phyloP scores from a whole-genome alignment of 352 stramenopile genomes.

The Globisporangium camurandrum region DNA sequence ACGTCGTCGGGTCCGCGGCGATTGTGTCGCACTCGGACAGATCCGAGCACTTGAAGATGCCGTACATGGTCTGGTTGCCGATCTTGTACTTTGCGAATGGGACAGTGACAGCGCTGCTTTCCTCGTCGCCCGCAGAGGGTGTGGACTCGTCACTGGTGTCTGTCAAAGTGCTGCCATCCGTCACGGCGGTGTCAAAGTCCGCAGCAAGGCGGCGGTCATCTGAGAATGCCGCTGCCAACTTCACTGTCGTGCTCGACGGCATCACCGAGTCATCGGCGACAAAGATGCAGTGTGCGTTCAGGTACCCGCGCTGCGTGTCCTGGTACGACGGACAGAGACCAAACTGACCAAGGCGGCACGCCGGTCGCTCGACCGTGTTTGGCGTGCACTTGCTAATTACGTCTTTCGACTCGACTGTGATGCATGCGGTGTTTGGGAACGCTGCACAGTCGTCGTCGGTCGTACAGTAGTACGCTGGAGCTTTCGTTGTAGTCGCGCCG shows the following conservation, averaged over 20 bases:
- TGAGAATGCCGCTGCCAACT: neutral
- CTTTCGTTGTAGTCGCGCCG: conserved; percentile 3
- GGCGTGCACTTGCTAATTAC: conserved; percentile 76
- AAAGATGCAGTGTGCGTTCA: conserved; percentile 84
- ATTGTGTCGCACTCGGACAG: conserved; percentile 33
- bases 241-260: conserved; percentile 7
- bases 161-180: conserved; percentile 1
- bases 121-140: conserved; percentile 16
- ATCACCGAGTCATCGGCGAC: conserved; percentile 45
- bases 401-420: conserved; percentile 68
- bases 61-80: conserved; percentile 42
- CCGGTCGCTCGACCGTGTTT: conserved; percentile 61
- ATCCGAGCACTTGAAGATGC: conserved; percentile 43
- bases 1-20: conserved; percentile 25
- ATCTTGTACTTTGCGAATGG: conserved; percentile 43
- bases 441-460: conserved; percentile 63
- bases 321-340: conserved; percentile 82
- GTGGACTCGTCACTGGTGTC: neutral
- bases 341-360: conserved; percentile 51
- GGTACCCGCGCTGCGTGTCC: conserved; percentile 49
- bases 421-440: conserved; percentile 66
- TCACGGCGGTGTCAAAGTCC: neutral
- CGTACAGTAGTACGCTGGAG: conserved; percentile 43
- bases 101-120: conserved; percentile 8
- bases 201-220: conserved; percentile 2